Conservation (phyloP, 2,329 filamentous ascomycete genomes). For the Colletotrichum paranaense region DNA sequence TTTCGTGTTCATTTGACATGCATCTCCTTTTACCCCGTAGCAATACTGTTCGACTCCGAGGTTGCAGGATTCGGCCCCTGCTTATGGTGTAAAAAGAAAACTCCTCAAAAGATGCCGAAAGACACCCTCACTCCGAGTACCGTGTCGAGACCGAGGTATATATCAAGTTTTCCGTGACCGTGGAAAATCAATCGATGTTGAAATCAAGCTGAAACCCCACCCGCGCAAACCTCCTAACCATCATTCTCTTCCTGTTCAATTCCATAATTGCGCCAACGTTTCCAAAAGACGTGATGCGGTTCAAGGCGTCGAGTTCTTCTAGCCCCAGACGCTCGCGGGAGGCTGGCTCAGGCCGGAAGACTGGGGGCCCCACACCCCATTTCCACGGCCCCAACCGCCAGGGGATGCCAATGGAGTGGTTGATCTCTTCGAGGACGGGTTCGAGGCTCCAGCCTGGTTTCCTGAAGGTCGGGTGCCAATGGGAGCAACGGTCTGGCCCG, state of each 20-base stretch:
- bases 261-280: slow-evolving; percentile 12
- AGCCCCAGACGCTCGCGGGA: slow-evolving; percentile 96
- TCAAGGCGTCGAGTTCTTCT: slow-evolving; percentile 42
- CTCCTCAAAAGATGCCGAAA: slow-evolving; percentile 35
- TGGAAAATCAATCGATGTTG: slow-evolving; percentile 30
- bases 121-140: slow-evolving; percentile 36
- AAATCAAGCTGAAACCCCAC: slow-evolving; percentile 32
- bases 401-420: slow-evolving; percentile 95
- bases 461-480: slow-evolving; percentile 89
- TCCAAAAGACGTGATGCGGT: background rate
- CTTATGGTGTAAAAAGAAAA: slow-evolving; percentile 34
- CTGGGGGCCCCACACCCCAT: slow-evolving; percentile 82
- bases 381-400: slow-evolving; percentile 82
- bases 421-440: slow-evolving; percentile 76
- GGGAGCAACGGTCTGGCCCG: slow-evolving; percentile 79
- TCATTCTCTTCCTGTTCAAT: background rate
- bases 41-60: slow-evolving; percentile 35
- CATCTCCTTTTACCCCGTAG: slow-evolving; percentile 27
- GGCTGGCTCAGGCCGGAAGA: slow-evolving; percentile 80
- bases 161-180: slow-evolving; percentile 35
- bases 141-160: slow-evolving; percentile 36
- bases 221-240: slow-evolving; percentile 19
- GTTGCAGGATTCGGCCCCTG: slow-evolving; percentile 35
- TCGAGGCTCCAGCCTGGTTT: slow-evolving; percentile 57
- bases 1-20: slow-evolving; percentile 32